Conservation (phyloP, 352 stramenopile genomes). For the Blastocystis sp. region DNA sequence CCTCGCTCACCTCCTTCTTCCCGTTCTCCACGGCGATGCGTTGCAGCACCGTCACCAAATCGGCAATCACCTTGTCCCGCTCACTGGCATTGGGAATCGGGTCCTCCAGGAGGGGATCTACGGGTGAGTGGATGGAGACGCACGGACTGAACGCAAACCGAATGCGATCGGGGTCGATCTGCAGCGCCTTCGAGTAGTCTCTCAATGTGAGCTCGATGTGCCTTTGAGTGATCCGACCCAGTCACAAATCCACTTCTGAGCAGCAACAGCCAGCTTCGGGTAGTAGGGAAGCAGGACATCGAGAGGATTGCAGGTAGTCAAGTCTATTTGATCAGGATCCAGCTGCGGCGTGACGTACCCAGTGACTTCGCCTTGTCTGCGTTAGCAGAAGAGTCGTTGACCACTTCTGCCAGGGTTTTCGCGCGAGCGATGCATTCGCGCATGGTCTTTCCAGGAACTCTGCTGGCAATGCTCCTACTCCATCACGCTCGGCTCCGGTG, state of each 20-base stretch:
- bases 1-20: constrained; percentile 22
- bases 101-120: constrained; percentile 24
- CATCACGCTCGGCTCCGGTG: too few species aligned
- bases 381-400: background rate
- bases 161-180: constrained; percentile 35
- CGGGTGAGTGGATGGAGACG: background rate
- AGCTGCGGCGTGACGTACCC: background rate
- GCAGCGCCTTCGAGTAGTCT: constrained; percentile 26
- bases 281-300: constrained; percentile 52
- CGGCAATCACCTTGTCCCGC: constrained; percentile 23
- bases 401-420: constrained; percentile 33
- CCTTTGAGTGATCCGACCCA: background rate
- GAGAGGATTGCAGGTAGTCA: constrained; percentile 18
- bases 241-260: background rate
- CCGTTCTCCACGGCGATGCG: constrained; percentile 36
- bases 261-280: background rate
- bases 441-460: constrained; percentile 63
- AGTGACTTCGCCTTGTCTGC: background rate
- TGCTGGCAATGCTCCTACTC: constrained; percentile 34
- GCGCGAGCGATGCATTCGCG: constrained; percentile 56
- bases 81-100: background rate
- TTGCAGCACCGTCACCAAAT: constrained; percentile 18
- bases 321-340: constrained; percentile 10
- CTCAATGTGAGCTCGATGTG: constrained; percentile 7
- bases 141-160: constrained; percentile 5